Conservation (phyloP, 108 stramenopile species). For the Hondaea fermentalgiana region DNA sequence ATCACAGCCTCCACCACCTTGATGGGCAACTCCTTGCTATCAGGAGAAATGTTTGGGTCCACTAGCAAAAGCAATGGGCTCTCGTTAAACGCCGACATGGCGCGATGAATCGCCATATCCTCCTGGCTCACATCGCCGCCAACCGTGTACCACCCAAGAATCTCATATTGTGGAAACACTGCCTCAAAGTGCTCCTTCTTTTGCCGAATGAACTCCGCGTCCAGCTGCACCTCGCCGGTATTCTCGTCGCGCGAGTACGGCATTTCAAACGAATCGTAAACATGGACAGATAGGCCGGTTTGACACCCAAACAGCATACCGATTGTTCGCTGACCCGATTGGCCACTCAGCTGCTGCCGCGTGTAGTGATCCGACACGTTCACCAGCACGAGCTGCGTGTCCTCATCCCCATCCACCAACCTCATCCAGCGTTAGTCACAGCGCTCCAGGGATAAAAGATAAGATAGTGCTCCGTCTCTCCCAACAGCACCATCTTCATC, state of each 20-base stretch:
- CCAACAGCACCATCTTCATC: too few species aligned
- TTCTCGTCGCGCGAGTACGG: neutral
- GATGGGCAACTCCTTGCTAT: conserved; percentile 17
- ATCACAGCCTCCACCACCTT: neutral
- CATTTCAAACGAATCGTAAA: conserved; percentile 15
- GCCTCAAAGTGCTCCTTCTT: neutral
- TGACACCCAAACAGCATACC: conserved; percentile 17
- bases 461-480: neutral
- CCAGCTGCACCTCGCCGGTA: neutral
- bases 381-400: neutral
- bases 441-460: neutral
- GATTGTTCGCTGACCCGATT: neutral
- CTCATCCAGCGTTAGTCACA: neutral
- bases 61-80: neutral
- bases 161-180: neutral
- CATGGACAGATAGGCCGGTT: neutral
- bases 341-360: neutral
- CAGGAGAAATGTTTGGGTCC: neutral
- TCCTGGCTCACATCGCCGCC: neutral
- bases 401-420: neutral
- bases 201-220: neutral
- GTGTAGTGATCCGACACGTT: conserved; percentile 20
- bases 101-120: neutral
- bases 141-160: conserved; percentile 16
- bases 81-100: neutral